These are phyloP conservation scores for Bacidia gigantensis DNA, from an alignment of 495 filamentous ascomycete genomes.

Conservation along the genomic window DNA sequence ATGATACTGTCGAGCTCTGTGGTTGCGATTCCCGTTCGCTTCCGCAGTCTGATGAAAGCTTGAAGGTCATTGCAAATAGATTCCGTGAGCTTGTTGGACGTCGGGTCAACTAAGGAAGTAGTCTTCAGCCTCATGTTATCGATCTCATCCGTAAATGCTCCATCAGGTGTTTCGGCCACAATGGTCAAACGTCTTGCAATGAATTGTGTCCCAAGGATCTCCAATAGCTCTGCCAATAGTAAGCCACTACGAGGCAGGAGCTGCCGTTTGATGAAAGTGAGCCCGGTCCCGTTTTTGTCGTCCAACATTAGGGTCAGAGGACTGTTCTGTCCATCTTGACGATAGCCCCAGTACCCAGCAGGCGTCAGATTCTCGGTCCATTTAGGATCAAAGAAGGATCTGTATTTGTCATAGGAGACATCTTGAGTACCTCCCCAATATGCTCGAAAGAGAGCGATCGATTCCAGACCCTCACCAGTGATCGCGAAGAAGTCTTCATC, in stretches of 20 bases:
- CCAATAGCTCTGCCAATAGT: neutral
- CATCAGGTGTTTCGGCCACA: neutral
- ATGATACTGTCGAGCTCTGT: neutral
- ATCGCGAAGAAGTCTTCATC: neutral
- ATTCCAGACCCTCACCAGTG: neutral
- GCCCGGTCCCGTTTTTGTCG: neutral
- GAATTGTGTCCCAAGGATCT: neutral
- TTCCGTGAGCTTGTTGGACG: neutral
- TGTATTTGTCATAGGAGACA: neutral
- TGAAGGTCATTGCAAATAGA: neutral
- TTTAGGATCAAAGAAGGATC: neutral
- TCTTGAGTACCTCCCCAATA: neutral
- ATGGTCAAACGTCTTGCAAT: neutral
- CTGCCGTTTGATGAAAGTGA: neutral
- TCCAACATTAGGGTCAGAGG: neutral
- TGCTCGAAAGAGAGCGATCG: neutral
- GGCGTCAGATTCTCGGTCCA: neutral
- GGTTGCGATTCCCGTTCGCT: neutral
- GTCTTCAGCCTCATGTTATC: neutral
- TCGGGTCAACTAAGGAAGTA: neutral
- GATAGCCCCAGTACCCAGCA: neutral
- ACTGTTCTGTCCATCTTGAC: neutral
- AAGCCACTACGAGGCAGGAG: neutral
- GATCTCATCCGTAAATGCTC: neutral
- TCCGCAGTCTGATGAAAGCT: neutral